These are phyloP conservation scores for Cystobasidium slooffiae DNA, from an alignment of 1,284 basidiomycete genomes.

Conservation along the genomic window DNA sequence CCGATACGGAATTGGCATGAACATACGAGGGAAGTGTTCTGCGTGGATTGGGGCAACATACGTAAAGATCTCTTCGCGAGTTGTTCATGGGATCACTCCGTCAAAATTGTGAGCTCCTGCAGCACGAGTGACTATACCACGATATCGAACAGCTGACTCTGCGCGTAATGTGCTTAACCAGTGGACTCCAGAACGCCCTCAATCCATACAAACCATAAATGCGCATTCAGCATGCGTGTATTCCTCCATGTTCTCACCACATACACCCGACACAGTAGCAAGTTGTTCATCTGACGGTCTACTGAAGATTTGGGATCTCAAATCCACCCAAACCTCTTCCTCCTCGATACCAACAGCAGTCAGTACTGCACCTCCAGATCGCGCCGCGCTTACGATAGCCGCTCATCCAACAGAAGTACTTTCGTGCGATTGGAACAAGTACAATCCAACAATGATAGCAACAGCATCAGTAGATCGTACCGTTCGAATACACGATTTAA, in stretches of 20 bases:
- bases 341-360: constrained; percentile 44
- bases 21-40: constrained; percentile 88
- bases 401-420: constrained; percentile 60
- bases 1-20: constrained; percentile 93
- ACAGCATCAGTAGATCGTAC: constrained; percentile 79
- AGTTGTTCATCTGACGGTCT: constrained; percentile 85
- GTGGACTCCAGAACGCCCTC: constrained; percentile 84
- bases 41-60: constrained; percentile 96
- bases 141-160: no score
- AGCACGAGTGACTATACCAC: no score
- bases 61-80: constrained; percentile 88
- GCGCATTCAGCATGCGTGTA: constrained; percentile 86
- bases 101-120: constrained; percentile 93
- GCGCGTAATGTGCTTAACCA: no score
- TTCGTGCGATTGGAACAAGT: constrained; percentile 91
- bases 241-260: constrained; percentile 86
- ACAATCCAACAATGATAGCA: constrained; percentile 75
- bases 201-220: constrained; percentile 77
- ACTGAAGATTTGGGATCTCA: constrained; percentile 76
- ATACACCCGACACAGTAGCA: constrained; percentile 77
- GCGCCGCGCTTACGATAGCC: constrained; percentile 46
- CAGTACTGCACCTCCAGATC: constrained; percentile 33
- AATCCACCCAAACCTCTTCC: constrained; percentile 23
- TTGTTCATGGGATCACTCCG: constrained; percentile 87
- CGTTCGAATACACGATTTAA: constrained; percentile 82